These are phyloP conservation scores for Spinellus fusiger DNA, from an alignment of 192 early-diverging fungal species.

Conservation along the genomic window DNA sequence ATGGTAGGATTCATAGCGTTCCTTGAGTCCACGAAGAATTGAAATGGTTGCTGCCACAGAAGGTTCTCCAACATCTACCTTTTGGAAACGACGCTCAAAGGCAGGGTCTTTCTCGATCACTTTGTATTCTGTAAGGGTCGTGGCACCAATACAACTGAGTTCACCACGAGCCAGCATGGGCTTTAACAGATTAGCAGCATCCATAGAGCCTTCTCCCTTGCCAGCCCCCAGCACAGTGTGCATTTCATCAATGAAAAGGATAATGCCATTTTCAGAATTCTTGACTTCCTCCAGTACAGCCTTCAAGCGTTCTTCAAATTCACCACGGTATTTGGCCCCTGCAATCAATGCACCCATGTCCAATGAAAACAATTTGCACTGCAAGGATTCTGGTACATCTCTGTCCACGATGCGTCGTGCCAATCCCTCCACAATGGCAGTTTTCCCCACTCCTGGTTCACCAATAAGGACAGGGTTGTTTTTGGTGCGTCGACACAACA, in stretches of 20 bases:
- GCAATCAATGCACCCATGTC: conserved; percentile 94
- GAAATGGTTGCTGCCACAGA: conserved; percentile 64
- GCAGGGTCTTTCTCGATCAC: conserved; percentile 83
- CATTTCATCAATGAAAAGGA: conserved; percentile 97
- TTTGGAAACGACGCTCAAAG: conserved; percentile 72
- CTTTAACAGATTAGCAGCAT: conserved; percentile 94
- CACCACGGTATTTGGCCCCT: conserved; percentile 93
- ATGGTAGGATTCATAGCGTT: conserved; percentile 74
- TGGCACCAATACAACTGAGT: conserved; percentile 91
- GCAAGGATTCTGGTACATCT: conserved; percentile 89
- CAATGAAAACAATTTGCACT: conserved; percentile 75
- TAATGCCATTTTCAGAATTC: conserved; percentile 78
- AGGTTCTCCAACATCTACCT: conserved; percentile 67
- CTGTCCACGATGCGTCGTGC: conserved; percentile 88
- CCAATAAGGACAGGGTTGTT: conserved; percentile 76
- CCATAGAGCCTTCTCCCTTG: conserved; percentile 67
- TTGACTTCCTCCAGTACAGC: conserved; percentile 90
- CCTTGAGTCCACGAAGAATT: conserved; percentile 72
- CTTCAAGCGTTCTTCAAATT: conserved; percentile 97
- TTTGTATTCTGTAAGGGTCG: conserved; percentile 92
- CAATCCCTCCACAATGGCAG: conserved; percentile 86
- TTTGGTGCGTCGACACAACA: conserved; percentile 73
- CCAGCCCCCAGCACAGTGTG: conserved; percentile 92
- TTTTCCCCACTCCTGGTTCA: conserved; percentile 75
- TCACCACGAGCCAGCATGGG: conserved; percentile 97